A percentile compares a stretch with the other conserved stretches of the same genome.
phyloP scores from a whole-genome alignment of 2,329 filamentous ascomycete genomes.

The Talaromyces albobiverticillius region DNA sequence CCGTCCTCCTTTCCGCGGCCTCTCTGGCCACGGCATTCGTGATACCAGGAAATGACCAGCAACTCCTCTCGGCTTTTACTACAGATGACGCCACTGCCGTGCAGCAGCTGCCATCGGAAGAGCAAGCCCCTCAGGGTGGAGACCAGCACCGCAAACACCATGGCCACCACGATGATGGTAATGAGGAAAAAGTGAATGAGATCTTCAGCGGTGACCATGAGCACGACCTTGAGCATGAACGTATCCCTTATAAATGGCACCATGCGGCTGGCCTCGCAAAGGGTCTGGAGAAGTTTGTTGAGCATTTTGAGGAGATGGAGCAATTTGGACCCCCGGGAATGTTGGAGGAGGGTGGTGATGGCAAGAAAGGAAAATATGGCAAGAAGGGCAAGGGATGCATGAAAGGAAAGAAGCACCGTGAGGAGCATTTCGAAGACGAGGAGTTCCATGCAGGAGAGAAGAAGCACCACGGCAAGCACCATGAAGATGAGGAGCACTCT shows the following conservation, averaged over 20 bases:
- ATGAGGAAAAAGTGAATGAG: background rate
- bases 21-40: slow-evolving; percentile 49
- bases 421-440: background rate
- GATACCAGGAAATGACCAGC: slow-evolving; percentile 42
- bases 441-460: too few relatives aligned
- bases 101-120: background rate
- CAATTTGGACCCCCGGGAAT: background rate
- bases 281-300: background rate
- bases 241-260: background rate
- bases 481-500: background rate
- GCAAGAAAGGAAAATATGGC: background rate
- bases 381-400: background rate
- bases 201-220: background rate
- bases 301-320: slow-evolving; percentile 5
- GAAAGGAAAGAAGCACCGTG: background rate
- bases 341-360: background rate
- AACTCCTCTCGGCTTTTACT: slow-evolving; percentile 41
- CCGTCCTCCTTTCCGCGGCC: slow-evolving; percentile 45
- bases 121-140: background rate
- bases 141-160: background rate
- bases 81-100: slow-evolving; percentile 17
- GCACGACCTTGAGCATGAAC: too few relatives aligned
- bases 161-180: background rate
- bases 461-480: background rate
- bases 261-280: background rate